A percentile compares a stretch with the other conserved stretches of the same genome.
These are phyloP conservation scores for Solanum arcanum DNA, from an alignment of 257 asterid genomes.

Conservation along the genomic window DNA sequence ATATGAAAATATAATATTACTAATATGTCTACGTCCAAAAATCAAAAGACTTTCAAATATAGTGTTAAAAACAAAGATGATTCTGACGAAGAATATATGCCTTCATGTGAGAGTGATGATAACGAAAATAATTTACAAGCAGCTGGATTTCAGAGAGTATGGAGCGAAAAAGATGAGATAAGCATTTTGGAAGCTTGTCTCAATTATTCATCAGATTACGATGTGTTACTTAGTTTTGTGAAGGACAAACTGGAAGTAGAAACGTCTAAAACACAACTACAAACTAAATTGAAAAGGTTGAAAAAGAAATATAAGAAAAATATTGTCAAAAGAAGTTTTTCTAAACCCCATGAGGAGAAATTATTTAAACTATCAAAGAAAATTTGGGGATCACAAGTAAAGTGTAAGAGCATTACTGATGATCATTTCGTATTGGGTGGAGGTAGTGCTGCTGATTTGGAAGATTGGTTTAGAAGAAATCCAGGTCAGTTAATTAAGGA, in stretches of 20 bases:
- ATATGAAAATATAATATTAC: no score
- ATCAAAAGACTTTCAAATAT: no score
- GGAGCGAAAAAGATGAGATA: not conserved
- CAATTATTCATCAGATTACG: not conserved
- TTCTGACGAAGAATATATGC: not conserved
- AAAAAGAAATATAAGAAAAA: not conserved
- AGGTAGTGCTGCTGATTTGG: no score
- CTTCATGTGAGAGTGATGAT: not conserved
- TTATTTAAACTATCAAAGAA: not conserved
- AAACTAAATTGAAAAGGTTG: not conserved
- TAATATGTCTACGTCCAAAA: not conserved
- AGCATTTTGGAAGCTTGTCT: not conserved
- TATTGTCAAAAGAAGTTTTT: not conserved
- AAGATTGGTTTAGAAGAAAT: no score
- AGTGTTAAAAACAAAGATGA: accelerated
- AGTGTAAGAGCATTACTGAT: no score
- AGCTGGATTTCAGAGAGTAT: not conserved
- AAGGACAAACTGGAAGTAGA: not conserved
- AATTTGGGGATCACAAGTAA: not conserved
- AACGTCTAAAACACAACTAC: not conserved
- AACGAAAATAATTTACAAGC: no score
- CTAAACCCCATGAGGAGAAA: not conserved
- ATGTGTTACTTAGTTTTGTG: not conserved
- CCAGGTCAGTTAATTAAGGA: no score
- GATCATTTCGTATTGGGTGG: no score